phyloP scores from a whole-genome alignment of 2,329 filamentous ascomycete genomes.

The Scedosporium aurantiacum region DNA sequence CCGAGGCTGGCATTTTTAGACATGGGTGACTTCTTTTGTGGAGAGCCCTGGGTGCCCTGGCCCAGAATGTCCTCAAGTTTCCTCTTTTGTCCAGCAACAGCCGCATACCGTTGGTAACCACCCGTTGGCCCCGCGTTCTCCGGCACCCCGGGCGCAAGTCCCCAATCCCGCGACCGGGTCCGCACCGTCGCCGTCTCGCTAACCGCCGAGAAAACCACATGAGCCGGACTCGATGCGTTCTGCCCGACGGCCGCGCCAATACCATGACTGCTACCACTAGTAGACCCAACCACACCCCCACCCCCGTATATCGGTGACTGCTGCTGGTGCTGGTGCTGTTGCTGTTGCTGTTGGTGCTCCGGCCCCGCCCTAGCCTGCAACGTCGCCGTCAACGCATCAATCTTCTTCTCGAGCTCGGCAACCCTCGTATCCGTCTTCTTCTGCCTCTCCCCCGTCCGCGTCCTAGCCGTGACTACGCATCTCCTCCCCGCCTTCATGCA shows the following conservation, averaged over 20 bases:
- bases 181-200: neutral
- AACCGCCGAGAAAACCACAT: neutral
- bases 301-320: neutral
- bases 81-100: constrained; percentile 18
- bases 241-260: too few species aligned
- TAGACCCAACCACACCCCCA: neutral
- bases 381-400: constrained; percentile 75
- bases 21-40: constrained; percentile 6
- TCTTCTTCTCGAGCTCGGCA: constrained; percentile 84
- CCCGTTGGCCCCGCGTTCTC: neutral
- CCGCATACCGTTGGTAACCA: neutral
- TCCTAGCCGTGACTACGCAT: constrained; percentile 66
- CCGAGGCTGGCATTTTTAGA: constrained; percentile 9
- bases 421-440: constrained; percentile 88
- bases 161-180: neutral
- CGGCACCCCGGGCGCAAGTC: neutral
- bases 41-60: neutral
- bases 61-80: constrained; percentile 11
- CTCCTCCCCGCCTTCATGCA: constrained; percentile 70
- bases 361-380: constrained; percentile 34
- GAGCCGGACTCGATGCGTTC: too few species aligned
- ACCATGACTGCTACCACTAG: neutral
- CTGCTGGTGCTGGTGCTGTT: too few species aligned
- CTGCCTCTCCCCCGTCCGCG: constrained; percentile 56
- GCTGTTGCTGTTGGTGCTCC: neutral